Base-by-base conservation (phyloP, 768 basidiomycete genomes). In the Holtermanniella nyarrowii region DNA sequence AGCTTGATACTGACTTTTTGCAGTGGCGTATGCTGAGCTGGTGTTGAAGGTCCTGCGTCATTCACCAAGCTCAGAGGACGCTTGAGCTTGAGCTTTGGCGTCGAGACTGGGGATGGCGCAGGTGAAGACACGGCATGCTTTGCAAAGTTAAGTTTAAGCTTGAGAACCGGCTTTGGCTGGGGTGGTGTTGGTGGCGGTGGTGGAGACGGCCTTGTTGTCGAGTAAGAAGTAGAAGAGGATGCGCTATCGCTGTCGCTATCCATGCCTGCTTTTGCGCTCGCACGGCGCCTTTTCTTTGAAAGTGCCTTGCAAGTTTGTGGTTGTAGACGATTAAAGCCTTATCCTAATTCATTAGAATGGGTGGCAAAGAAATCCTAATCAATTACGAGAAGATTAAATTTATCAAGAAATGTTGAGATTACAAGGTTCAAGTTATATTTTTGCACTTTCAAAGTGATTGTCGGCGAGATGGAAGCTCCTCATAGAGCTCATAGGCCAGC, bases 401-500 rank as follows among this genome's bases (percentile, higher is more conserved):
- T n/a, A n/a, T n/a, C n/a, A n/a, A n/a, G n/a, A n/a, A n/a, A n/a
- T n/a, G n/a, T n/a, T n/a, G n/a, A n/a, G n/a, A n/a, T n/a, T n/a
- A n/a, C n/a, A n/a, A n/a, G n/a, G n/a, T n/a, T n/a, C n/a, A 7
- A 16, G 18, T 44, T 22, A 44, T 7, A 10, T 44, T n/a, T 10
- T 18, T 11, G 44, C 14, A 4, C 27, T 5, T 13, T 16, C 59
- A 62, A n/a, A n/a, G n/a, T n/a, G n/a, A n/a, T n/a, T n/a, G n/a
- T n/a, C n/a, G n/a, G n/a, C n/a, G n/a, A 20, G 31, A 67, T 67
- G 66, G 80, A 84, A 49, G 79, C 79, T 63, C 78, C 78, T 24
- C 88, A 93, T 73, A 91, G 91, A 70, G 75, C 84, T 0, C 93
- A 96, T 73, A 73, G 85, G 27, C 78, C 84, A 18, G 74, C 86